Evolutionary conservation across 257 asterid genomes (phyloP).

Genomic region (Plantago major): DNA sequence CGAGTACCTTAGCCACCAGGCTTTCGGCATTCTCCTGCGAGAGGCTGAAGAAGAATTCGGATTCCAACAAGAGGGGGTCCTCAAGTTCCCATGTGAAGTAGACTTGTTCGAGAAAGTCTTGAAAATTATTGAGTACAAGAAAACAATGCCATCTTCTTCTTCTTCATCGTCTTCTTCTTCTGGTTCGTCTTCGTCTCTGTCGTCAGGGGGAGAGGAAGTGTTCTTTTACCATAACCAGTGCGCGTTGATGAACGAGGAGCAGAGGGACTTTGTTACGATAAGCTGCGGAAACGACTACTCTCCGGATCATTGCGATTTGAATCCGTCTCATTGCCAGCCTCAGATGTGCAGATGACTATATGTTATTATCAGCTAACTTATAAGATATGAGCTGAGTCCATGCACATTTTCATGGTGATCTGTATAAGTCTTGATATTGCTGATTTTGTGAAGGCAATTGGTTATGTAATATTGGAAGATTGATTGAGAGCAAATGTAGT

Average conservation of each 20-base stretch:
- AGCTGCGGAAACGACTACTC: conserved; percentile 17
- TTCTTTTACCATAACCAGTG: conserved; percentile 23
- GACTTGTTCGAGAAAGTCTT: conserved; percentile 47
- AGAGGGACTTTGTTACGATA: conserved; percentile 11
- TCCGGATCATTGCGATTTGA: conserved; percentile 16
- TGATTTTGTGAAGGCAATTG: conserved; percentile 12
- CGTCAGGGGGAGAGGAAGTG: conserved; percentile 16
- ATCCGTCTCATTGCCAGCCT: conserved; percentile 31
- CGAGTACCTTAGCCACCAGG: conserved; percentile 54
- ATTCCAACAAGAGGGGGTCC: conserved; percentile 75
- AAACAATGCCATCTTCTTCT: conserved; percentile 9
- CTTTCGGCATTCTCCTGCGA: conserved; percentile 50
- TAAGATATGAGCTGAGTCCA: too few relatives aligned
- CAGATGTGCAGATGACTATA: conserved; percentile 39
- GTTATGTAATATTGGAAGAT: conserved; percentile 5
- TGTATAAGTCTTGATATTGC: not conserved
- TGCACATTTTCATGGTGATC: too few relatives aligned
- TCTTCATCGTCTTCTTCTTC: not conserved
- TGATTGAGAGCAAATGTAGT: too few relatives aligned
- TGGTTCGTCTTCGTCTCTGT: not conserved
- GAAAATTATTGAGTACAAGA: conserved; percentile 47
- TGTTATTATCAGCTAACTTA: not conserved
- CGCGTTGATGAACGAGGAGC: not conserved
- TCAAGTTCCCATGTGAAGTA: conserved; percentile 66
- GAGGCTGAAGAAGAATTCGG: conserved; percentile 91